Conservation (phyloP, 1,284 basidiomycete species). For the Violaceomyces palustris region DNA sequence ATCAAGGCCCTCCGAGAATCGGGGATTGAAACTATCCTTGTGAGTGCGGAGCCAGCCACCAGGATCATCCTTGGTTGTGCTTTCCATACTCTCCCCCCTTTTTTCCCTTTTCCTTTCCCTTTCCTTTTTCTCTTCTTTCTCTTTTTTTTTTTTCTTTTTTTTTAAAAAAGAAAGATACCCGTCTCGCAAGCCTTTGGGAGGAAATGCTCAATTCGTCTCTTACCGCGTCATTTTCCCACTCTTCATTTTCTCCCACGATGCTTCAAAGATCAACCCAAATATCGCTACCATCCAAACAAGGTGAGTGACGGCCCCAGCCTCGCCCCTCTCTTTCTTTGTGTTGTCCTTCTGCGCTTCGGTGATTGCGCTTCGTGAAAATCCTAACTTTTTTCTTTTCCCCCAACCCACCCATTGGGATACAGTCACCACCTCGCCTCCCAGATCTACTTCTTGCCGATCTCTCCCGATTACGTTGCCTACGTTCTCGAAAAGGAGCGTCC, state of each 20-base stretch:
- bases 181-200: no score
- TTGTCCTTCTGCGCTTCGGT: no score
- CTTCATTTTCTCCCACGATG: background rate
- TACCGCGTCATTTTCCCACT: background rate
- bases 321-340: background rate
- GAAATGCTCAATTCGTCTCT: no score
- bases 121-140: background rate
- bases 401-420: slow-evolving; percentile 78
- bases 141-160: no score
- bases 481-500: slow-evolving; percentile 97
- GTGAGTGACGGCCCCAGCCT: no score
- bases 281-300: slow-evolving; percentile 51
- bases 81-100: background rate
- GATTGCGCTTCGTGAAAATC: no score
- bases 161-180: no score
- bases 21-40: slow-evolving; percentile 84
- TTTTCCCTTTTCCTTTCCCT: background rate
- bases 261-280: slow-evolving; percentile 45
- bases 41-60: background rate
- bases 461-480: slow-evolving; percentile 95
- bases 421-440: slow-evolving; percentile 93
- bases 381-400: no score
- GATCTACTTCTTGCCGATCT: slow-evolving; percentile 96
- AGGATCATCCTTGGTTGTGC: background rate
- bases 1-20: slow-evolving; percentile 96